Conservation (phyloP, 441 rosid species). For the Lepidium campestre region DNA sequence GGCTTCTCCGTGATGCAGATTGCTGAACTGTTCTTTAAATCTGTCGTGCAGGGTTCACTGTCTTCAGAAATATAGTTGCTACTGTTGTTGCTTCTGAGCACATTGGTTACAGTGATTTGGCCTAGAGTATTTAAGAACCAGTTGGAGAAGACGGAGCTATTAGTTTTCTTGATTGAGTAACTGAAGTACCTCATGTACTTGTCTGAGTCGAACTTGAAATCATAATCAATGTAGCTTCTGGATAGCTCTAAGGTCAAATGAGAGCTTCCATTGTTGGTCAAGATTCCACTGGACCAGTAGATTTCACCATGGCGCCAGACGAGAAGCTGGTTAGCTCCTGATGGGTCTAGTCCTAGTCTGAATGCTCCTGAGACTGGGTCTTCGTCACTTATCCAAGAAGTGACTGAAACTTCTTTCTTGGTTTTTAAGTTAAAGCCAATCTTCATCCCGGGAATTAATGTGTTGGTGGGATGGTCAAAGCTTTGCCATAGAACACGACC, state of each 20-base stretch:
- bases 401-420: constrained; percentile 36
- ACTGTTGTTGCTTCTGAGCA: neutral
- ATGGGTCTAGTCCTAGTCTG: constrained; percentile 47
- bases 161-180: constrained; percentile 29
- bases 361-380: constrained; percentile 52
- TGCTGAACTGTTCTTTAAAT: constrained; percentile 30
- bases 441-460: constrained; percentile 64
- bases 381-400: constrained; percentile 43
- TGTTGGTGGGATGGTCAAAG: constrained; percentile 50
- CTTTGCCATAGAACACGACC: constrained; percentile 54
- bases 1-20: constrained; percentile 46
- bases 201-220: constrained; percentile 36
- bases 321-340: constrained; percentile 35
- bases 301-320: constrained; percentile 42
- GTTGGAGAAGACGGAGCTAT: constrained; percentile 28
- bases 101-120: constrained; percentile 32
- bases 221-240: constrained; percentile 17
- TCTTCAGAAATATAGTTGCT: constrained; percentile 20
- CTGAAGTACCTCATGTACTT: constrained; percentile 45
- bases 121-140: constrained; percentile 46
- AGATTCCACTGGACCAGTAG: constrained; percentile 51
- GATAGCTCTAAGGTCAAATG: constrained; percentile 32
- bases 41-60: constrained; percentile 28
- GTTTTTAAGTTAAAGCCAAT: constrained; percentile 46
- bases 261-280: constrained; percentile 40